A percentile compares a stretch with the other conserved stretches of the same genome.
Conservation (phyloP, 228 moss, liverwort and hornwort species). For the Sphagnum fallax region DNA sequence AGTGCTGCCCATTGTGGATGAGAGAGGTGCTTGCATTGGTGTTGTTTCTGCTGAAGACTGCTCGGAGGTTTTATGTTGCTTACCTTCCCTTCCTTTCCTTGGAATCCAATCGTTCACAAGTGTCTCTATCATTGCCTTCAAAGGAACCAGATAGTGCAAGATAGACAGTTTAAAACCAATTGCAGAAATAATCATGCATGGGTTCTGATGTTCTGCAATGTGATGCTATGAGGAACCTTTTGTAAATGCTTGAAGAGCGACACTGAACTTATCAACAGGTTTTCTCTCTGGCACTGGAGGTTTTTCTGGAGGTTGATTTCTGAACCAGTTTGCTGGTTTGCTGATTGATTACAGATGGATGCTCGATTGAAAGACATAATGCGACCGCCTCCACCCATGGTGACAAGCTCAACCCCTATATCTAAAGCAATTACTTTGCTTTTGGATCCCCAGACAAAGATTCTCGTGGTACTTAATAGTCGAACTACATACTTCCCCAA, state of each 20-base stretch:
- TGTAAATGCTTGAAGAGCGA: neutral
- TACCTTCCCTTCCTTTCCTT: neutral
- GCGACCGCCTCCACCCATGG: slow-evolving; percentile 66
- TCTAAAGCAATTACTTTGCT: slow-evolving; percentile 68
- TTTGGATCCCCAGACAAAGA: slow-evolving; percentile 54
- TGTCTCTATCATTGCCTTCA: neutral
- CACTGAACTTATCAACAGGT: neutral
- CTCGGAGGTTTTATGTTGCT: slow-evolving; percentile 36
- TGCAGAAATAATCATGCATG: neutral
- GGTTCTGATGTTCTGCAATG: too few species aligned
- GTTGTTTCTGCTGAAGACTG: slow-evolving; percentile 68
- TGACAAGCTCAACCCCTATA: slow-evolving; percentile 65
- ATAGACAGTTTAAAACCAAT: neutral
- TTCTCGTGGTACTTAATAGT: slow-evolving; percentile 73
- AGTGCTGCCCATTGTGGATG: slow-evolving; percentile 67
- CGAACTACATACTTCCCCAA: slow-evolving; percentile 56
- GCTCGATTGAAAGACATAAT: slow-evolving; percentile 66
- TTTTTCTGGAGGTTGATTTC: neutral
- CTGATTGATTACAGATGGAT: slow-evolving; percentile 42
- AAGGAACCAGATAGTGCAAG: neutral
- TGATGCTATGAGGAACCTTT: neutral
- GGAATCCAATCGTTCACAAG: neutral
- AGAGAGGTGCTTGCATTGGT: slow-evolving; percentile 70
- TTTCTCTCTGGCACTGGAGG: neutral
- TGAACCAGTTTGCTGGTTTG: neutral